Evolutionary conservation across 225 moss, liverwort and hornwort genomes (phyloP), one percentile per base, ranked within the genome.

Genomic region (Polytrichum commune): DNA sequence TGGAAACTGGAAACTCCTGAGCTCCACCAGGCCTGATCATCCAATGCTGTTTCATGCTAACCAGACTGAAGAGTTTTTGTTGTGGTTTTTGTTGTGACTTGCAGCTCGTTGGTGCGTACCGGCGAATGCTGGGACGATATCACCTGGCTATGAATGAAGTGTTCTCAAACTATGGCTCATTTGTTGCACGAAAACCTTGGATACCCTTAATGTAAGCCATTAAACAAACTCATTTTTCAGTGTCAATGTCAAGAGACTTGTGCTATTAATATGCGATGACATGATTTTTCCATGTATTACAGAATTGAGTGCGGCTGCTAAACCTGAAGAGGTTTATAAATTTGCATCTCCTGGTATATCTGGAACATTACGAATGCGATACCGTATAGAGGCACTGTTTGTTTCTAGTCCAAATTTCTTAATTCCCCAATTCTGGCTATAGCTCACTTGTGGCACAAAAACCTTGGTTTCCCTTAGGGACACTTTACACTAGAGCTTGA

Each of bases 151-250:
- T 96, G 81, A 93, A 96, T 66, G 73, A 86, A 25, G 13, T 83
- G 8, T 96, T 96, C 78, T 91, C 95, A 19, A 60, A 77, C 65
- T 93, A 96, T 61, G 95, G 95, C 64, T 82, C 91, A 5, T 91
- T 79, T 22, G 80, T 96, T 27, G 95, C 95, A 4, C 91, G 70
- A 53, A 89, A 81, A 68, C 95, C 95, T 18, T 88, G 82, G 69
- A 60, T 90, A 30, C 95, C 95, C 9, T 75, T 96, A 19, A 79
- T 90, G 95, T 96, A 85, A 75, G 69, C 58, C 58, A 23, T 58
- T 58, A 2, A 0, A 22, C 22, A 20, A 0, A 8, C 35, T 35
- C 22, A 9, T 58, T n/a, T 6, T 22, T 20, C 24, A 58, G 22
- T 58, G 4, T 58, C 58, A 13, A 58, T 58, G 58, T 58, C 58